These are phyloP conservation scores for Leccinum imitatum DNA, from an alignment of 768 basidiomycete genomes.

Conservation along the genomic window DNA sequence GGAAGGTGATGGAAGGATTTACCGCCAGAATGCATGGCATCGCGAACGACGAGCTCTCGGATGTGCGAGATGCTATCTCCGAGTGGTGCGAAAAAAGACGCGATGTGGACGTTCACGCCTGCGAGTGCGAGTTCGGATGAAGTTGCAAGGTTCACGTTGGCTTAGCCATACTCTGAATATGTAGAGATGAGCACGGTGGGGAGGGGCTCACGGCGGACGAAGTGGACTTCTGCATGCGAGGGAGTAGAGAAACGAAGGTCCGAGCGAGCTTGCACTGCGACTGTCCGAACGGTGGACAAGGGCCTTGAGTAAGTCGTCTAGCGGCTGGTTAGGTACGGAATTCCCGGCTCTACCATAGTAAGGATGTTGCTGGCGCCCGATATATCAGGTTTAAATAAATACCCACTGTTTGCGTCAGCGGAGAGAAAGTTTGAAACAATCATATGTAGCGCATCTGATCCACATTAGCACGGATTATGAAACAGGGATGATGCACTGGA, in stretches of 20 bases:
- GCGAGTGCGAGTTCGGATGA: constrained; percentile 17
- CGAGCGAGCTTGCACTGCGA: background rate
- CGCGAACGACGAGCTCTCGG: constrained; percentile 3
- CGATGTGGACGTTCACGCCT: constrained; percentile 8
- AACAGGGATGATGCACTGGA: no score
- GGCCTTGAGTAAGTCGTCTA: background rate
- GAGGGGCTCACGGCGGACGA: constrained; percentile 1
- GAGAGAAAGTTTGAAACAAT: background rate
- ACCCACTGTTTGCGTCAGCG: background rate
- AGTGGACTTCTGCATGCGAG: background rate
- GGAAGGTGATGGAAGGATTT: constrained; percentile 1
- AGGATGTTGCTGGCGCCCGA: background rate
- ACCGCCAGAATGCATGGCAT: background rate
- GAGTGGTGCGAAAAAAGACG: constrained; percentile 13
- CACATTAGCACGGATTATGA: no score
- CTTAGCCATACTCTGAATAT: constrained; percentile 6
- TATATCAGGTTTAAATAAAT: background rate
- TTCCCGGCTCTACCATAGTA: background rate
- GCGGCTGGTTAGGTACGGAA: background rate
- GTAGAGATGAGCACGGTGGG: constrained; percentile 13
- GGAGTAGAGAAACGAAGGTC: background rate
- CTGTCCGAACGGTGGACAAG: background rate
- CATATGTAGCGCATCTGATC: no score
- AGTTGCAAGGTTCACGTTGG: constrained; percentile 12
- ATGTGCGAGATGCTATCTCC: constrained; percentile 5